Conservation (phyloP, 495 filamentous ascomycete species). For the Aspergillus sclerotiicarbonarius region DNA sequence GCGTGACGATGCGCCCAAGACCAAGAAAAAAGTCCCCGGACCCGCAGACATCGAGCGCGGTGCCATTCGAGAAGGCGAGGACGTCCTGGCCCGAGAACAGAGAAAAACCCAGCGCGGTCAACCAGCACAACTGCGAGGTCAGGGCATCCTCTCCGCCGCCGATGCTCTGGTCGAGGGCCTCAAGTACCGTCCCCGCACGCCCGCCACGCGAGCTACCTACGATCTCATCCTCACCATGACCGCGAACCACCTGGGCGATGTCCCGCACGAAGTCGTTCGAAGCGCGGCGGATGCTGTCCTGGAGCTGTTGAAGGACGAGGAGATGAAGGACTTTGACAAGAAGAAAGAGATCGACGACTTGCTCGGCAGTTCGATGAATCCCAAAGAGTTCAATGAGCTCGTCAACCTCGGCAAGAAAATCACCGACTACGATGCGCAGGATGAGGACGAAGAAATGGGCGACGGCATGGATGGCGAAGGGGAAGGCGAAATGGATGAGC, state of each 20-base stretch:
- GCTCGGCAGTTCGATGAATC: slow-evolving; percentile 72
- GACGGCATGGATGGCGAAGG: slow-evolving; percentile 57
- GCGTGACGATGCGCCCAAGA: slow-evolving; percentile 75
- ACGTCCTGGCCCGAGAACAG: slow-evolving; percentile 82
- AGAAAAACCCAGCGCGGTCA: slow-evolving; percentile 80
- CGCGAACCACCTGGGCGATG: slow-evolving; percentile 84
- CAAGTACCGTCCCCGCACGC: slow-evolving; percentile 84
- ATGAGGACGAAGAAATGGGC: slow-evolving; percentile 90
- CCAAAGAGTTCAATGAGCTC: slow-evolving; percentile 95
- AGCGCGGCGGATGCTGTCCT: slow-evolving; percentile 95
- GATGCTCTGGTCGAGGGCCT: slow-evolving; percentile 85
- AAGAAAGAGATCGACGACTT: slow-evolving; percentile 97
- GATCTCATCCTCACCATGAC: slow-evolving; percentile 92
- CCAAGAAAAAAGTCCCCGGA: slow-evolving; percentile 65
- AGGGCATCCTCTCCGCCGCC: slow-evolving; percentile 78
- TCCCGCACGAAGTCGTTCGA: slow-evolving; percentile 83
- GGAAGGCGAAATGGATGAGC: slow-evolving; percentile 79
- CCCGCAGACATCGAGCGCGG: slow-evolving; percentile 72
- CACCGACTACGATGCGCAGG: slow-evolving; percentile 96
- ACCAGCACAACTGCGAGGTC: slow-evolving; percentile 66
- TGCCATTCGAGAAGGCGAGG: slow-evolving; percentile 76
- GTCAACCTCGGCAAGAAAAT: slow-evolving; percentile 98
- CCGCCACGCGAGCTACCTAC: slow-evolving; percentile 91
- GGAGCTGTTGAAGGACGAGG: slow-evolving; percentile 90
- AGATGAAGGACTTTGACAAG: slow-evolving; percentile 96